A percentile compares a stretch with the other conserved stretches of the same genome.
phyloP scores from a whole-genome alignment of 176 grass and related monocot species.

The Carex scoparia region DNA sequence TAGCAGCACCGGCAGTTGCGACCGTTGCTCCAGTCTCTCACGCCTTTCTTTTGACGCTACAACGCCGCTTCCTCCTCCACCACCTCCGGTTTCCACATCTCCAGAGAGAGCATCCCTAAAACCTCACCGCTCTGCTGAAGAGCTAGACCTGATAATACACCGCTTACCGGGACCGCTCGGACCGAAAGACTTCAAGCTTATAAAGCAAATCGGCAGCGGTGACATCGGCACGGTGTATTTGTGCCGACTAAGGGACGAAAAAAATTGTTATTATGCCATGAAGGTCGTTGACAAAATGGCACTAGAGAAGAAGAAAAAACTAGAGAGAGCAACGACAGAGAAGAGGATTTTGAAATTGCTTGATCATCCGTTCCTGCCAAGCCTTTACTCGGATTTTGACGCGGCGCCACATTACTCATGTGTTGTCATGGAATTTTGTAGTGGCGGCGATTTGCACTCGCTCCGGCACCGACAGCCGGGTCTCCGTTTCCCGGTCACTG shows the following conservation, averaged over 20 bases:
- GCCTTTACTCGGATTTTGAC: constrained; percentile 89
- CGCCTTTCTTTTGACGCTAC: constrained; percentile 51
- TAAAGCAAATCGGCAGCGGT: constrained; percentile 73
- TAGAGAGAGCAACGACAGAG: constrained; percentile 70
- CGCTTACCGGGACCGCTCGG: constrained; percentile 30
- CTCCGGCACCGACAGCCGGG: constrained; percentile 72
- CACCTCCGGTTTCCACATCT: background rate
- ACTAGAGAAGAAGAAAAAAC: constrained; percentile 78
- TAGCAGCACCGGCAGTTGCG: constrained; percentile 44
- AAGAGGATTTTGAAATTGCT: constrained; percentile 73
- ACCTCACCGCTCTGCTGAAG: constrained; percentile 69
- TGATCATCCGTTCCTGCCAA: constrained; percentile 88
- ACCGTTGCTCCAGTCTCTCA: constrained; percentile 45
- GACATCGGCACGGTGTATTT: constrained; percentile 97
- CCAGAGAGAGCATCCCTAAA: constrained; percentile 32
- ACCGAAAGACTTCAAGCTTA: constrained; percentile 80
- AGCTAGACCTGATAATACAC: constrained; percentile 52
- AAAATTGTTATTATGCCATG: constrained; percentile 68
- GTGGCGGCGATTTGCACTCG: constrained; percentile 83
- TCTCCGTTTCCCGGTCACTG: constrained; percentile 58
- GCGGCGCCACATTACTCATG: constrained; percentile 68
- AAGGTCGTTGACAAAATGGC: constrained; percentile 88
- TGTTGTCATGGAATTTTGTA: constrained; percentile 97
- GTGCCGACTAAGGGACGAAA: constrained; percentile 48
- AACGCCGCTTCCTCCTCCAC: background rate